Evolutionary conservation across 352 stramenopile genomes (phyloP).

Genomic region (Phytopythium helicoides): DNA sequence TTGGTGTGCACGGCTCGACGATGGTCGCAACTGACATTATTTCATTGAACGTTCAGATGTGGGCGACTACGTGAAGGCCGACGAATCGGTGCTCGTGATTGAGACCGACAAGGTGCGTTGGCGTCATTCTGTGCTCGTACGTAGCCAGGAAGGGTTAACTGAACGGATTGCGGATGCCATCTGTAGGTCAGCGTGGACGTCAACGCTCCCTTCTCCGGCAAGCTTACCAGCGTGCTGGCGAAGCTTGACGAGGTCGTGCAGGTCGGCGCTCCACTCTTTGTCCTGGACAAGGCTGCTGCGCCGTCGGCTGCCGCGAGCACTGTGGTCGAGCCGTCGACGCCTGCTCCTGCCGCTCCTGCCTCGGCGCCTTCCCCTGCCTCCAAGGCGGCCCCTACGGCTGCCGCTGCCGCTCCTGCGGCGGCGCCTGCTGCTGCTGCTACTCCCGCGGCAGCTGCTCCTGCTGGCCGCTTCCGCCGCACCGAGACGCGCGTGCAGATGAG

Average conservation of each 20-base stretch:
- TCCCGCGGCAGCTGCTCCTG: constrained; percentile 14
- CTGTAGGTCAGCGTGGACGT: constrained; percentile 88
- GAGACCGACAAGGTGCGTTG: constrained; percentile 97
- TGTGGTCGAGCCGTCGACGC: not conserved
- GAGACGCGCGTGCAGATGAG: constrained; percentile 94
- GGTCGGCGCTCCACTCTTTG: constrained; percentile 91
- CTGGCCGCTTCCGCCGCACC: constrained; percentile 51
- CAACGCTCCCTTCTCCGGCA: constrained; percentile 88
- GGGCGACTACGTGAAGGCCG: constrained; percentile 93
- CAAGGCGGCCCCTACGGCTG: constrained; percentile 16
- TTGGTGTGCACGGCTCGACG: not conserved
- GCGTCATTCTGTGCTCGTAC: not conserved
- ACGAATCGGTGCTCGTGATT: constrained; percentile 96
- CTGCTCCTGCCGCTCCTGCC: constrained; percentile 4
- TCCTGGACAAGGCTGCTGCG: constrained; percentile 82
- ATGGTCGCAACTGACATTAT: not conserved
- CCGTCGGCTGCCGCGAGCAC: constrained; percentile 1
- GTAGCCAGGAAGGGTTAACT: not conserved
- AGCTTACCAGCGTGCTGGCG: constrained; percentile 91
- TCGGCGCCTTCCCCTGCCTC: constrained; percentile 8
- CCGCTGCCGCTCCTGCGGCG: constrained; percentile 17
- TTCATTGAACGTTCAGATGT: constrained; percentile 43
- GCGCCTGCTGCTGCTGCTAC: constrained; percentile 24
- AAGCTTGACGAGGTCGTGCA: constrained; percentile 96
- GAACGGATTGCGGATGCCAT: too few relatives aligned